A percentile compares a stretch with the other conserved stretches of the same genome.
Conservation (phyloP, 2,329 filamentous ascomycete species). For the Penicillium expansum region DNA sequence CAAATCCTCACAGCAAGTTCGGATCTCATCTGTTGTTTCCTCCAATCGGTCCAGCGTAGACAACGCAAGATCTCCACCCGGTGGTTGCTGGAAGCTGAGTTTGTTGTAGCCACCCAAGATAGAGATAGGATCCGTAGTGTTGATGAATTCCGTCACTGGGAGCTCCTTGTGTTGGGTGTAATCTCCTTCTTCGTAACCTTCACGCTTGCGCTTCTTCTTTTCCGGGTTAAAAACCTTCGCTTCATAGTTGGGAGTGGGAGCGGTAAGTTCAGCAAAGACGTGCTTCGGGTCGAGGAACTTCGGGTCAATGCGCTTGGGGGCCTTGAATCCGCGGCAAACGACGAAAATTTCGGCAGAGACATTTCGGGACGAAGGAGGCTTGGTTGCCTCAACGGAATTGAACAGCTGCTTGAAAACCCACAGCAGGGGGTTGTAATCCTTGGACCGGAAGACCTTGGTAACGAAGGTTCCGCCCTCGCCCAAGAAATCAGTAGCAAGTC, state of each 20-base stretch:
- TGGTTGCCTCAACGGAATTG: conserved; percentile 91
- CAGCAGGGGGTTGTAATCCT: conserved; percentile 91
- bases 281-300: conserved; percentile 84
- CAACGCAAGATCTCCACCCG: conserved; percentile 79
- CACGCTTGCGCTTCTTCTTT: conserved; percentile 93
- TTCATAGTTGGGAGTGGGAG: conserved; percentile 87
- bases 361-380: conserved; percentile 91
- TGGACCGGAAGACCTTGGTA: conserved; percentile 95
- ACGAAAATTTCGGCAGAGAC: conserved; percentile 99
- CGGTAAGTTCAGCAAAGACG: conserved; percentile 89
- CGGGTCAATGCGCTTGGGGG: conserved; percentile 87
- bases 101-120: conserved; percentile 84
- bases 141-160: conserved; percentile 86
- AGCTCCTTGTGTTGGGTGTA: conserved; percentile 89
- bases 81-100: conserved; percentile 76
- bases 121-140: conserved; percentile 87
- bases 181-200: conserved; percentile 96
- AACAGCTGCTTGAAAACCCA: conserved; percentile 99
- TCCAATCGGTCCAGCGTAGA: conserved; percentile 81
- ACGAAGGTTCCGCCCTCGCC: conserved; percentile 88
- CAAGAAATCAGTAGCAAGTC: conserved; percentile 90
- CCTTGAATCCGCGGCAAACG: conserved; percentile 92
- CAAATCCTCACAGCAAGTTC: conserved; percentile 74
- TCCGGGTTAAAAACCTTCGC: conserved; percentile 98
- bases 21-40: conserved; percentile 81